phyloP scores from a whole-genome alignment of 768 basidiomycete genomes.

The Boletus patriciae region DNA sequence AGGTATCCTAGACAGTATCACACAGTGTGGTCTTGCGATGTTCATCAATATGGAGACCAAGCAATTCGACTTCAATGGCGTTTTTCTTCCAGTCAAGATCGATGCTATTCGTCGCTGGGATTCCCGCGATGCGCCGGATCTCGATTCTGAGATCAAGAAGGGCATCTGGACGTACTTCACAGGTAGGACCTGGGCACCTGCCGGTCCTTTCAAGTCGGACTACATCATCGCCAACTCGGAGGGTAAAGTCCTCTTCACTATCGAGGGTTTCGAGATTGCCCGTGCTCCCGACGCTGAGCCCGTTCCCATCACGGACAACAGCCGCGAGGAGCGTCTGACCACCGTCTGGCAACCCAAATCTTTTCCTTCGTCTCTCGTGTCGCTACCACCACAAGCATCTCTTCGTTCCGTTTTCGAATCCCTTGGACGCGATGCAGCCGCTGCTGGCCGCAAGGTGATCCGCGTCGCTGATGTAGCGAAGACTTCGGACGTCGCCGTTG shows the following conservation, averaged over 20 bases:
- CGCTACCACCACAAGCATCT: slow-evolving; percentile 2
- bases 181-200: slow-evolving; percentile 22
- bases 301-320: slow-evolving; percentile 24
- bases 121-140: slow-evolving; percentile 21
- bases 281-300: slow-evolving; percentile 32
- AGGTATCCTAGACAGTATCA: slow-evolving; percentile 35
- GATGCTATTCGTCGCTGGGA: slow-evolving; percentile 34
- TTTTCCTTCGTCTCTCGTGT: slow-evolving; percentile 22
- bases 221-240: slow-evolving; percentile 31
- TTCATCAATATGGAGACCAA: slow-evolving; percentile 31
- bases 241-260: slow-evolving; percentile 33
- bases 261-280: slow-evolving; percentile 36
- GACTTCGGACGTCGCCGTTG: slow-evolving; percentile 16
- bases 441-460: slow-evolving; percentile 22
- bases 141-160: slow-evolving; percentile 30
- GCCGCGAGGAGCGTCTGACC: slow-evolving; percentile 32
- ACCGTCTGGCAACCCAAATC: slow-evolving; percentile 34
- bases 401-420: slow-evolving; percentile 19
- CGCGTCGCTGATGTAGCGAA: slow-evolving; percentile 27
- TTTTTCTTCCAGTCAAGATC: slow-evolving; percentile 34
- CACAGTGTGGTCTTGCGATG: slow-evolving; percentile 34
- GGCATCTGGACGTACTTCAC: slow-evolving; percentile 34
- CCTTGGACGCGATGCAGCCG: slow-evolving; percentile 16
- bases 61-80: slow-evolving; percentile 33
- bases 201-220: slow-evolving; percentile 24